phyloP scores from a whole-genome alignment of 345 rosid species.

The Ceriops tagal region DNA sequence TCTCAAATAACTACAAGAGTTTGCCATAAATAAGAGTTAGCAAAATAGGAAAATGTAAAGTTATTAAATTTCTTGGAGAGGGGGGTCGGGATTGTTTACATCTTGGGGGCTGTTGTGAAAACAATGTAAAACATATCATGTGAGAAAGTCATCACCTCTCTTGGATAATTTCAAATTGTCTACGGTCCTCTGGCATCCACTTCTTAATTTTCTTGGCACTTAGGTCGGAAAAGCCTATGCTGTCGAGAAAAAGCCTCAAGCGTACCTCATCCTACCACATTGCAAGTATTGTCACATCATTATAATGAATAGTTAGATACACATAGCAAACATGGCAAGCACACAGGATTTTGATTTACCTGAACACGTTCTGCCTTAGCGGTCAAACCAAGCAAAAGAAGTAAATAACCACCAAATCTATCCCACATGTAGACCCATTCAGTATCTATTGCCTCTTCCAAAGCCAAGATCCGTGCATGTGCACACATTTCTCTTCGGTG shows the following conservation, averaged over 20 bases:
- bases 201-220: slow-evolving; percentile 97
- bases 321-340: slow-evolving; percentile 8
- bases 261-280: slow-evolving; percentile 90
- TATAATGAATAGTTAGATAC: slow-evolving; percentile 7
- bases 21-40: slow-evolving; percentile 7
- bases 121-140: slow-evolving; percentile 3
- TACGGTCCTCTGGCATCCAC: slow-evolving; percentile 99
- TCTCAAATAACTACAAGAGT: slow-evolving; percentile 70
- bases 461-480: slow-evolving; percentile 92
- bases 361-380: slow-evolving; percentile 96
- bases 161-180: slow-evolving; percentile 96
- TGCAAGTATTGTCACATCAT: slow-evolving; percentile 2
- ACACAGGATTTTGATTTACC: slow-evolving; percentile 41
- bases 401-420: slow-evolving; percentile 95
- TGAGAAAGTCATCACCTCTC: slow-evolving; percentile 59
- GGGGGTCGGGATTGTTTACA: neutral
- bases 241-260: slow-evolving; percentile 91
- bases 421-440: slow-evolving; percentile 99
- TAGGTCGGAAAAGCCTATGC: slow-evolving; percentile 95
- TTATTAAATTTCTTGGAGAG: neutral
- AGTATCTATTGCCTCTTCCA: slow-evolving; percentile 99
- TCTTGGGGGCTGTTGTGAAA: neutral
- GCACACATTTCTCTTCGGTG: slow-evolving; percentile 97
- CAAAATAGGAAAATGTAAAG: neutral
- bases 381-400: slow-evolving; percentile 93